A percentile compares a stretch with the other conserved stretches of the same genome.
Conservation (phyloP, 495 filamentous ascomycete genomes). For the Daldinia decipiens region DNA sequence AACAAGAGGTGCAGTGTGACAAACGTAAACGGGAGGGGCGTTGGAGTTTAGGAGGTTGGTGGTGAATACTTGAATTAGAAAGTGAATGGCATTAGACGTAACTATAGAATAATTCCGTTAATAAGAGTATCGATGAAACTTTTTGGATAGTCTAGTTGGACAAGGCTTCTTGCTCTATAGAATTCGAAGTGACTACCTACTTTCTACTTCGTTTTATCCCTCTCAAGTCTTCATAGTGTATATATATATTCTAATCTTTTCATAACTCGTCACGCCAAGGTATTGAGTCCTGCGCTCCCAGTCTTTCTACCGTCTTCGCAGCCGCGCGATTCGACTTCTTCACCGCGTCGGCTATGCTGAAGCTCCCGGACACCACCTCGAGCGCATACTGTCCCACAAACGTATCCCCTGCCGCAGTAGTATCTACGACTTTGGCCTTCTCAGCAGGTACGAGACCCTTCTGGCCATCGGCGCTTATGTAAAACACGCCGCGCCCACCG, state of each 20-base stretch:
- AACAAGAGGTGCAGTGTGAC: conserved; percentile 8
- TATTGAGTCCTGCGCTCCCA: conserved; percentile 88
- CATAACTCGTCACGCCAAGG: conserved; percentile 84
- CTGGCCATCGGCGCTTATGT: conserved; percentile 54
- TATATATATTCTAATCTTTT: conserved; percentile 1
- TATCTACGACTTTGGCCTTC: conserved; percentile 83
- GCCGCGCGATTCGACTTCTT: conserved; percentile 76
- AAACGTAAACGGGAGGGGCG: conserved; percentile 33
- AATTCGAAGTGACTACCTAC: neutral
- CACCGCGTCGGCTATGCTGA: conserved; percentile 69
- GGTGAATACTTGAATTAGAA: conserved; percentile 19
- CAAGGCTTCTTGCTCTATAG: conserved; percentile 2
- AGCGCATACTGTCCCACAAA: conserved; percentile 92
- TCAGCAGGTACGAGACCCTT: conserved; percentile 63
- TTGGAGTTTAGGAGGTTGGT: conserved; percentile 44
- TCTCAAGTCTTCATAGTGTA: neutral
- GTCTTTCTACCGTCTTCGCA: conserved; percentile 76
- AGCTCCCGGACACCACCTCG: conserved; percentile 60
- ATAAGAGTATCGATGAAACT: conserved; percentile 9
- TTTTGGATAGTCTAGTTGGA: conserved; percentile 30
- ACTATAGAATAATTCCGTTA: conserved; percentile 8
- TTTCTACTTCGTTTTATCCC: conserved; percentile 2
- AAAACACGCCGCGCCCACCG: conserved; percentile 78
- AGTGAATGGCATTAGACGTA: neutral
- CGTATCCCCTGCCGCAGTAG: conserved; percentile 93